Evolutionary conservation across 73 alveolate genomes (phyloP).

Genomic region (Tetrahymena malaccensis): DNA sequence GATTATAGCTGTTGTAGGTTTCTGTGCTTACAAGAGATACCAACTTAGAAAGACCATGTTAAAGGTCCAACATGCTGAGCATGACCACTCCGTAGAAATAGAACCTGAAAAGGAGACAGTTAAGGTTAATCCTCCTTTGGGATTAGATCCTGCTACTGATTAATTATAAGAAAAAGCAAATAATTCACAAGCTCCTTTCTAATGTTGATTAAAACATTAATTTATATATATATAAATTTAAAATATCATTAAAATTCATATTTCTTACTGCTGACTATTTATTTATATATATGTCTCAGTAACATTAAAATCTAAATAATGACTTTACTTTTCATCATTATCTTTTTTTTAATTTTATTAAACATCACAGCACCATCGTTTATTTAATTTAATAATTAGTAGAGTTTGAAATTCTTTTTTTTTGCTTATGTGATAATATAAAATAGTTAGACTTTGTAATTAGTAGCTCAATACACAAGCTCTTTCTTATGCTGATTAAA

Average conservation of each 20-base stretch:
- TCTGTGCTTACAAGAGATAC: background rate
- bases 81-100: background rate
- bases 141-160: background rate
- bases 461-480: background rate
- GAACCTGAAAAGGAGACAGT: background rate
- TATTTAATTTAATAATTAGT: no score
- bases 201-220: background rate
- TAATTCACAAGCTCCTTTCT: background rate
- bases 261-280: no score
- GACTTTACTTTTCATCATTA: no score
- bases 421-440: no score
- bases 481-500: background rate
- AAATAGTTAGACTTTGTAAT: no score
- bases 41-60: background rate
- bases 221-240: no score
- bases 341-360: no score
- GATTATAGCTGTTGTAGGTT: background rate
- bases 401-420: no score
- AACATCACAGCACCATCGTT: no score
- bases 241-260: no score
- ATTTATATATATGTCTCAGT: no score
- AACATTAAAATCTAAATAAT: no score
- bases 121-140: background rate
- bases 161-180: background rate
- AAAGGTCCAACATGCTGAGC: background rate